These are phyloP conservation scores for Plantago major DNA, from an alignment of 257 asterid species.

Conservation along the genomic window DNA sequence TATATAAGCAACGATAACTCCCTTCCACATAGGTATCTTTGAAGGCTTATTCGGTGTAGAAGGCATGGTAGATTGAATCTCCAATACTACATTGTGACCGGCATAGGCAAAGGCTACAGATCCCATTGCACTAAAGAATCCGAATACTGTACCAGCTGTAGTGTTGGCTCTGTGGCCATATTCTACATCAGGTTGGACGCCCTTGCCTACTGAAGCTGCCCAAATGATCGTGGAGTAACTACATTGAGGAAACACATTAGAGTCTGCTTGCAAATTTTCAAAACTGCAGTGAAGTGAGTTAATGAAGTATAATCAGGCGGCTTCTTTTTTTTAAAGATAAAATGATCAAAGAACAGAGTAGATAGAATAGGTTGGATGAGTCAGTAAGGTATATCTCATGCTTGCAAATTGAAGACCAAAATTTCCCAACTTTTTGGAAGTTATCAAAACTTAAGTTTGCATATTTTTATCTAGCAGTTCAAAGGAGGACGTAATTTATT, in stretches of 20 bases:
- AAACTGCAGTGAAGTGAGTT: too few relatives aligned
- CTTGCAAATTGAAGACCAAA: too few relatives aligned
- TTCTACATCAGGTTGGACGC: constrained; percentile 19
- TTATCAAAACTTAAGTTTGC: too few relatives aligned
- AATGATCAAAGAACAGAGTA: too few relatives aligned
- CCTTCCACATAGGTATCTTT: constrained; percentile 38
- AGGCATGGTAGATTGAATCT: constrained; percentile 41
- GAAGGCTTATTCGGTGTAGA: constrained; percentile 32
- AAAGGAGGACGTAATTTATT: not conserved
- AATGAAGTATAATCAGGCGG: too few relatives aligned
- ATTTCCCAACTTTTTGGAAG: too few relatives aligned
- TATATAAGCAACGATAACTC: constrained; percentile 33
- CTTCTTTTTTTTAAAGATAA: too few relatives aligned
- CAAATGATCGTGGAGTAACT: constrained; percentile 38
- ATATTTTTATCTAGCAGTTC: not conserved
- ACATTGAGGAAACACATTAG: not conserved
- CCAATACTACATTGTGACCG: constrained; percentile 37
- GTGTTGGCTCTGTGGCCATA: constrained; percentile 18
- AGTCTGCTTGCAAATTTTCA: too few relatives aligned
- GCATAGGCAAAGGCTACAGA: constrained; percentile 33
- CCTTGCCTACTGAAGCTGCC: constrained; percentile 27
- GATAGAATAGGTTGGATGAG: too few relatives aligned
- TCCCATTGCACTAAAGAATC: constrained; percentile 35
- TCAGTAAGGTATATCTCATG: too few relatives aligned
- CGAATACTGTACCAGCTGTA: constrained; percentile 15